Evolutionary conservation across 495 filamentous ascomycete species (phyloP).

Genomic region (Amniculicola lignicola): DNA sequence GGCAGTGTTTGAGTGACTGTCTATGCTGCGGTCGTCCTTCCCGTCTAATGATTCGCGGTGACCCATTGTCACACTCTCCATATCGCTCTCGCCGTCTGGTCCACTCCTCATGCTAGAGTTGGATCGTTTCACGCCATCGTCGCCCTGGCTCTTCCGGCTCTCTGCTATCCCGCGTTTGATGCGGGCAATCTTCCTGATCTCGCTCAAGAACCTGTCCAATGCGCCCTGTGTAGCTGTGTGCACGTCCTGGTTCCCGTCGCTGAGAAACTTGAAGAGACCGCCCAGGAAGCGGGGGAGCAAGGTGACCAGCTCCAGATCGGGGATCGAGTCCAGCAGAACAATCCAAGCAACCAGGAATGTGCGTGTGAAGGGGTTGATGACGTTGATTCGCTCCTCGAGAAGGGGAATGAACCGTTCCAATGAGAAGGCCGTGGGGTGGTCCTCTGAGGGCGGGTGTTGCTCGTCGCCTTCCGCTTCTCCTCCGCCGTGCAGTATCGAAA

Average conservation of each 20-base stretch:
- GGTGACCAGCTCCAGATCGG: conserved; percentile 90
- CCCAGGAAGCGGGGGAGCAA: conserved; percentile 89
- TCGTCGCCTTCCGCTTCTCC: conserved; percentile 51
- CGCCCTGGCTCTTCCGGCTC: conserved; percentile 65
- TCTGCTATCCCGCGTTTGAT: conserved; percentile 91
- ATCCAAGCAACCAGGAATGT: conserved; percentile 97
- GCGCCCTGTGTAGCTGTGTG: conserved; percentile 85
- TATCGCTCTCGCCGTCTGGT: conserved; percentile 19
- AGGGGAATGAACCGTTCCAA: conserved; percentile 88
- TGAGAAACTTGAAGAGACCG: conserved; percentile 87
- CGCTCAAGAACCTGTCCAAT: conserved; percentile 86
- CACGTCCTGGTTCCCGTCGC: conserved; percentile 87
- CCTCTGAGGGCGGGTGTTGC: conserved; percentile 28
- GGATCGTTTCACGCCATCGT: conserved; percentile 64
- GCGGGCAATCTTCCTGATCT: conserved; percentile 90
- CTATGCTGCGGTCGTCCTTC: conserved; percentile 47
- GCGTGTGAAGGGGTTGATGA: conserved; percentile 88
- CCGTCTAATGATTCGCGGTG: conserved; percentile 21
- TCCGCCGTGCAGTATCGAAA: conserved; percentile 71
- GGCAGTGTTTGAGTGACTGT: conserved; percentile 49
- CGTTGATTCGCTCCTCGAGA: conserved; percentile 86
- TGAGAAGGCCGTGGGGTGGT: conserved; percentile 85
- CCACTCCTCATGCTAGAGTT: conserved; percentile 56
- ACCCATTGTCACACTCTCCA: conserved; percentile 20
- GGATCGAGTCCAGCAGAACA: conserved; percentile 90